Evolutionary conservation across 192 early-diverging fungal genomes (phyloP), one percentile per base, ranked within the genome.

Genomic region (Lobosporangium transversale): DNA sequence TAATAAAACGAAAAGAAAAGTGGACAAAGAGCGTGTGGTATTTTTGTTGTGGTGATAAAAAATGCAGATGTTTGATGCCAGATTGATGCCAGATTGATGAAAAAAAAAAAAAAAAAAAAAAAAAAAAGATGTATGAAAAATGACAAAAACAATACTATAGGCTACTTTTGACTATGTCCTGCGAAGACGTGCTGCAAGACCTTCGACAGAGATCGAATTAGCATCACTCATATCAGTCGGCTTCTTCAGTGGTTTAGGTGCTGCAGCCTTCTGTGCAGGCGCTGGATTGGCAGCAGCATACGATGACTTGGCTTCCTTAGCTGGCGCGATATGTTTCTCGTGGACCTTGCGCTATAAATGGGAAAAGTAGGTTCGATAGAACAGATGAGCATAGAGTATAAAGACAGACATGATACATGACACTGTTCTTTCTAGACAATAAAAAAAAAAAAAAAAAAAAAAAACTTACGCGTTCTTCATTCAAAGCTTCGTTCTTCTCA

Each of bases 401-500:
- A 21, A 3, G 14, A 2, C 30, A 32, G 24, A 11, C 21, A 40
- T n/a, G n/a, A n/a, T n/a, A n/a, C n/a, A n/a, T n/a, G n/a, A n/a
- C n/a, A n/a, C n/a, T n/a, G n/a, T n/a, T n/a, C n/a, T n/a, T n/a
- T n/a, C n/a, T n/a, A n/a, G 33, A 27, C 48, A 32, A 27, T 35
- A 43, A 35, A 17, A 32, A 58, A 11, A 47, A 52, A 40, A 51
- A 29, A 23, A 32, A 53, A 24, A 36, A 54, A 23, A 47, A 20
- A 23, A 4, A 26, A 70, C 81, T 81, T 80, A 85, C 85, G 66
- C 83, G 73, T 71, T 90, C 87, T 48, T 82, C 74, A 58, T 83
- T 60, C 44, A 87, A 62, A 20, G 79, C 79, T 43, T 84, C 79
- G 36, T 83, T 84, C 65, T 84, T 87, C 1, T 59, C 68, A 21